A percentile compares a stretch with the other conserved stretches of the same genome.
phyloP scores from a whole-genome alignment of 2,329 filamentous ascomycete species.

The Sporothrix inflata region DNA sequence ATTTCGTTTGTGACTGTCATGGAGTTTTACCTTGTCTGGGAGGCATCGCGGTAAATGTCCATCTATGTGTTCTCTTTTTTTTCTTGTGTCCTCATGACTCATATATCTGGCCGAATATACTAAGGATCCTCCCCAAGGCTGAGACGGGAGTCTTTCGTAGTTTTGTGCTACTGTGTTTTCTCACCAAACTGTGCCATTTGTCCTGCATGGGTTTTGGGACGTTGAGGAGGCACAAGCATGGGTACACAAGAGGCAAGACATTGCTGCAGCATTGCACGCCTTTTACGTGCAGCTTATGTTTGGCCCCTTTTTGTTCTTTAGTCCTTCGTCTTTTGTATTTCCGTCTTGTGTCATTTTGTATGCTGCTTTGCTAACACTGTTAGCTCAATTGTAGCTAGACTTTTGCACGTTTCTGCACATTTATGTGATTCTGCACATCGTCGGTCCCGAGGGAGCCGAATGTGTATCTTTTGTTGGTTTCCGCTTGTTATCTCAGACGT shows the following conservation, averaged over 20 bases:
- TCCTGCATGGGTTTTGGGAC: neutral
- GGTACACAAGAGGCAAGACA: neutral
- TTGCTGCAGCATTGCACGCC: neutral
- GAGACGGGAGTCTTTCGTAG: neutral
- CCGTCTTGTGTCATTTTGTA: no score
- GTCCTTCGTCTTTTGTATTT: no score
- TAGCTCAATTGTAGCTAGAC: neutral
- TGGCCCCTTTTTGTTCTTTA: neutral
- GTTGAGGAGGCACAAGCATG: conserved; percentile 4
- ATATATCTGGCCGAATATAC: neutral
- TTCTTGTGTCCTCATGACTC: no score
- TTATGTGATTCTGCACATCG: no score
- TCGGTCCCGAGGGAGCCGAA: neutral
- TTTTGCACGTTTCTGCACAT: neutral
- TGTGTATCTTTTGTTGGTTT: neutral
- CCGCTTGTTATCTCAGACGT: neutral
- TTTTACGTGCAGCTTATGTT: neutral
- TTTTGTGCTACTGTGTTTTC: neutral
- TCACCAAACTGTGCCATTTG: neutral
- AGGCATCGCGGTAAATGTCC: neutral
- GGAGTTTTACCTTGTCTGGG: neutral
- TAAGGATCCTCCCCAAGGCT: neutral
- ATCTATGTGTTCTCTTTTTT: no score
- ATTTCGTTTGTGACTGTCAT: neutral
- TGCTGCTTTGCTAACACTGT: neutral